These are phyloP conservation scores for Fusarium multiceps DNA, from an alignment of 2,329 filamentous ascomycete genomes.

Conservation along the genomic window DNA sequence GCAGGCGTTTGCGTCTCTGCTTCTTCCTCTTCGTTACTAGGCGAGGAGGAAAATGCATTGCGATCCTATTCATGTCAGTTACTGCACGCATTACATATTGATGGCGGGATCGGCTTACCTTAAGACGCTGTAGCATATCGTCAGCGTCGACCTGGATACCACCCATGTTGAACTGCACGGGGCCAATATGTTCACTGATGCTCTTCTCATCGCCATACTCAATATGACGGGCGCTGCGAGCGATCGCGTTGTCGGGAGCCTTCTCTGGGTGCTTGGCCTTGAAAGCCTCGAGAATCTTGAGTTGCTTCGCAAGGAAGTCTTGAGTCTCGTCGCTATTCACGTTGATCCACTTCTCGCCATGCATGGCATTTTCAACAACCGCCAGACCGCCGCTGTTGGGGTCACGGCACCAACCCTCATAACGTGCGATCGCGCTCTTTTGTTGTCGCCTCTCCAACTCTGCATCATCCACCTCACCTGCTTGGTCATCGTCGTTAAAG, in stretches of 20 bases:
- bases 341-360: slow-evolving; percentile 49
- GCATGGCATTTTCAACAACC: slow-evolving; percentile 55
- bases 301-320: slow-evolving; percentile 78
- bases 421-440: slow-evolving; percentile 75
- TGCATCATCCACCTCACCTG: slow-evolving; percentile 39
- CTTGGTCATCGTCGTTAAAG: slow-evolving; percentile 42
- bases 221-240: slow-evolving; percentile 40
- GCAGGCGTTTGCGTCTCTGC: slow-evolving; percentile 53
- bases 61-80: slow-evolving; percentile 60
- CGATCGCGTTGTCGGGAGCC: slow-evolving; percentile 42
- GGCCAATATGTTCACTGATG: slow-evolving; percentile 85
- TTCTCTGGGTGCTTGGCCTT: slow-evolving; percentile 66
- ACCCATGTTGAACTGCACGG: slow-evolving; percentile 97
- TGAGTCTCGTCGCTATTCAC: slow-evolving; percentile 72
- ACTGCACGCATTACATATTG: background rate
- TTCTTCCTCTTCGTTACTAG: slow-evolving; percentile 56
- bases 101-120: slow-evolving; percentile 64
- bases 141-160: slow-evolving; percentile 96
- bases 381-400: slow-evolving; percentile 70
- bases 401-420: slow-evolving; percentile 83
- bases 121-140: slow-evolving; percentile 88
- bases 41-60: slow-evolving; percentile 62
- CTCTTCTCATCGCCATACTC: slow-evolving; percentile 58
- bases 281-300: slow-evolving; percentile 76
- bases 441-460: slow-evolving; percentile 38